Conservation (phyloP, 2,329 filamentous ascomycete genomes). For the Penicillium sp. region DNA sequence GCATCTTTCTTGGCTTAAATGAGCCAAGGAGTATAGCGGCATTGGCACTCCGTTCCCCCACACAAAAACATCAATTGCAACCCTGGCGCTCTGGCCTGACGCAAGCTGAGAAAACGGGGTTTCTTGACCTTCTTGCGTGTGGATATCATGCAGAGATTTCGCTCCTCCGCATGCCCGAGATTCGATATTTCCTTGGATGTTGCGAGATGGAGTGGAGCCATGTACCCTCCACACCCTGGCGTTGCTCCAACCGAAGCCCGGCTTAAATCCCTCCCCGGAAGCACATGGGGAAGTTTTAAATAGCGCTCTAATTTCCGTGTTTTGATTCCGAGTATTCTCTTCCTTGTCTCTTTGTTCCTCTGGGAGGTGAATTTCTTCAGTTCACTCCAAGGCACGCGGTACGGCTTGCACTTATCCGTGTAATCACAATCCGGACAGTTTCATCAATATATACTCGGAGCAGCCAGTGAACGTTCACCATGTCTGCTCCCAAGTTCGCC, state of each 20-base stretch:
- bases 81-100: background rate
- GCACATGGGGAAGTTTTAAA: background rate
- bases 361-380: background rate
- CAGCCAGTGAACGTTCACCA: background rate
- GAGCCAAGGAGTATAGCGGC: background rate
- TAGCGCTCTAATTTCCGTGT: background rate
- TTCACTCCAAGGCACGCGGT: background rate
- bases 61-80: background rate
- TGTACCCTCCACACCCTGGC: background rate
- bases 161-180: background rate
- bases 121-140: background rate
- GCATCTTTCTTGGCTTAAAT: background rate
- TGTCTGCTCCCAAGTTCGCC: slow-evolving; percentile 3
- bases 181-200: background rate
- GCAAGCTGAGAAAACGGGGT: background rate
- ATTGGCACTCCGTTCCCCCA: background rate
- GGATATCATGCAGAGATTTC: background rate
- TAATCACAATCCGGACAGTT: background rate
- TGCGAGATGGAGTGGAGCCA: background rate
- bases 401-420: background rate
- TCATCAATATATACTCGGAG: background rate
- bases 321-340: background rate
- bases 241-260: background rate
- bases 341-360: background rate
- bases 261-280: background rate